These are phyloP conservation scores for Xylaria grammica DNA, from an alignment of 495 filamentous ascomycete species.

Conservation along the genomic window DNA sequence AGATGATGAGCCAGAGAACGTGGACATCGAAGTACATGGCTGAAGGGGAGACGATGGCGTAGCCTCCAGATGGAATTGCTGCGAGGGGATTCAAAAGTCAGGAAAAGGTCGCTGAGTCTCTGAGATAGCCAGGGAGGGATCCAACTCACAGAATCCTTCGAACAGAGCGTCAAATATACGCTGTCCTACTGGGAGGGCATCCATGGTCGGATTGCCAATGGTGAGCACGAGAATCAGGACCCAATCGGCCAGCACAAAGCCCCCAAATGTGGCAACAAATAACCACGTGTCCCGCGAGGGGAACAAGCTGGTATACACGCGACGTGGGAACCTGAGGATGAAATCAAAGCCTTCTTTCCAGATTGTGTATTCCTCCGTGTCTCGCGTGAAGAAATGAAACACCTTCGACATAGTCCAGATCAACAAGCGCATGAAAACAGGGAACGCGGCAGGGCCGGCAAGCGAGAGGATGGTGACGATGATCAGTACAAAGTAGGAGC, in stretches of 20 bases:
- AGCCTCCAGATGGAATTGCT: constrained; percentile 75
- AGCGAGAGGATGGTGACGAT: constrained; percentile 73
- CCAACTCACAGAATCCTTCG: constrained; percentile 60
- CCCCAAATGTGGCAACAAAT: constrained; percentile 65
- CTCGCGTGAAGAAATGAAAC: constrained; percentile 45
- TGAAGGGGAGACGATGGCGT: constrained; percentile 75
- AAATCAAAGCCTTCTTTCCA: constrained; percentile 67
- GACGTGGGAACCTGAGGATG: constrained; percentile 70
- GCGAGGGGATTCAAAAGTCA: constrained; percentile 10
- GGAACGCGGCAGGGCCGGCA: constrained; percentile 73
- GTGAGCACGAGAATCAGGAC: constrained; percentile 71
- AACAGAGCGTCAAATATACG: constrained; percentile 75
- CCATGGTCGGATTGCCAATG: constrained; percentile 66
- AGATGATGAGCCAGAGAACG: constrained; percentile 77
- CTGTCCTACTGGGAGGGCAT: constrained; percentile 57
- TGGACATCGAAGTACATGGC: constrained; percentile 68
- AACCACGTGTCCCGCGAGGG: constrained; percentile 73
- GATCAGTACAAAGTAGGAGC: constrained; percentile 66
- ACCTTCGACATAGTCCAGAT: constrained; percentile 63
- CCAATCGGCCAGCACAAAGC: constrained; percentile 77
- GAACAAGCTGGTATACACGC: constrained; percentile 78
- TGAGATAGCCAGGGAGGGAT: background rate
- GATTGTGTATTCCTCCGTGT: constrained; percentile 26
- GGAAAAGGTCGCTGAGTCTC: constrained; percentile 1
- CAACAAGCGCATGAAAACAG: constrained; percentile 72